These are phyloP conservation scores for Cystobasidium sp. DNA, from an alignment of 1,284 basidiomycete species.

Conservation along the genomic window DNA sequence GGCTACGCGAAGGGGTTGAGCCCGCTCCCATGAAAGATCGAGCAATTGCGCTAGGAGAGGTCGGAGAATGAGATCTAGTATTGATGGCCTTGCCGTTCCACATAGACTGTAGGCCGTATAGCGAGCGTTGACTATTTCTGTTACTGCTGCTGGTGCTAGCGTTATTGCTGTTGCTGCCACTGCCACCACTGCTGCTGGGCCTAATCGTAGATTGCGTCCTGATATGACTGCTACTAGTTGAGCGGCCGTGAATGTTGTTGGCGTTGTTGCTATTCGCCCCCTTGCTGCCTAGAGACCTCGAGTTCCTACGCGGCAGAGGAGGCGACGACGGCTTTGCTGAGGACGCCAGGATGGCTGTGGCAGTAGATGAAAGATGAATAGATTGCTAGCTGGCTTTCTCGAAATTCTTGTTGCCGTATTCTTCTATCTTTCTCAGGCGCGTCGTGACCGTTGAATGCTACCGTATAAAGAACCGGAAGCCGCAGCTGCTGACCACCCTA, in stretches of 20 bases:
- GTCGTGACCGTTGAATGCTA: no score
- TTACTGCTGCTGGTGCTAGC: not conserved
- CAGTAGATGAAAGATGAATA: no score
- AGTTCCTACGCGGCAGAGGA: conserved; percentile 17
- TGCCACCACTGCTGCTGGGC: not conserved
- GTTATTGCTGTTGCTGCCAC: not conserved
- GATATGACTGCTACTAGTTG: not conserved
- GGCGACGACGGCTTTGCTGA: conserved; percentile 15
- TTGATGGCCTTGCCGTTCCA: not conserved
- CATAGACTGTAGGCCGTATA: conserved; percentile 7
- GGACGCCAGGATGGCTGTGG: not conserved
- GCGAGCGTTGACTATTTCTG: not conserved
- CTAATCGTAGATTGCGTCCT: not conserved
- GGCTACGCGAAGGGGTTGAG: conserved; percentile 3
- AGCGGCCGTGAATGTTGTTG: conserved; percentile 7
- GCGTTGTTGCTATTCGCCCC: conserved; percentile 23
- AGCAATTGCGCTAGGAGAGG: not conserved
- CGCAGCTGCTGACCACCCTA: no score
- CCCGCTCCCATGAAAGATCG: conserved; percentile 16
- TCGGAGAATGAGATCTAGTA: not conserved
- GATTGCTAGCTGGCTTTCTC: not conserved
- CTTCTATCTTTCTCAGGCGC: no score
- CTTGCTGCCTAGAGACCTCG: conserved; percentile 5
- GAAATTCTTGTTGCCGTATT: not conserved
- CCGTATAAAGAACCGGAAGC: no score